Percentiles rank a stretch among this genome's conserved stretches.
phyloP scores from a whole-genome alignment of 768 basidiomycete species.

The Mycena venus region DNA sequence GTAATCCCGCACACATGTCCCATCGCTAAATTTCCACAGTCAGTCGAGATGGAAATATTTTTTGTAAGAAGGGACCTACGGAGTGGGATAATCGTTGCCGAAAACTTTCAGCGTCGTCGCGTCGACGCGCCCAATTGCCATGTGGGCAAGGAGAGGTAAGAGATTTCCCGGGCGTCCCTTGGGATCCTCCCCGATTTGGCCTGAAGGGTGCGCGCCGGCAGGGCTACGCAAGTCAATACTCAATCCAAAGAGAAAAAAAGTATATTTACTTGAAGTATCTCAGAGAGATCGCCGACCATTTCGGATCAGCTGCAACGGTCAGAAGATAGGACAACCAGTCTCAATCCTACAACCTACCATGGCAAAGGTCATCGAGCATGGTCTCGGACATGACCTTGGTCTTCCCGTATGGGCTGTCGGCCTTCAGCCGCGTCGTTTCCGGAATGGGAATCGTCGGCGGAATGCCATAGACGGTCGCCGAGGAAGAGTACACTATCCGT shows the following conservation, averaged over 20 bases:
- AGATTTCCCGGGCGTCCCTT: constrained; percentile 95
- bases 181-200: constrained; percentile 97
- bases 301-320: constrained; percentile 69
- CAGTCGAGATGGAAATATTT: background rate
- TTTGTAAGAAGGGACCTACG: constrained; percentile 58
- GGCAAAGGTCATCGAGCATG: constrained; percentile 89
- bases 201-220: constrained; percentile 98
- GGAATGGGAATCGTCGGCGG: constrained; percentile 95
- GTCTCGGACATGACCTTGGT: constrained; percentile 97
- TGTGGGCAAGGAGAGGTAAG: constrained; percentile 92
- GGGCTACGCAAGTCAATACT: constrained; percentile 66
- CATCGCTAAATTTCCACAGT: constrained; percentile 69
- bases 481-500: constrained; percentile 96
- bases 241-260: background rate
- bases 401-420: constrained; percentile 94
- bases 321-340: constrained; percentile 25
- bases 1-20: constrained; percentile 98
- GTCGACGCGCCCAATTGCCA: constrained; percentile 91
- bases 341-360: constrained; percentile 59
- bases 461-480: constrained; percentile 97
- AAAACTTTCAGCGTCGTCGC: constrained; percentile 85
- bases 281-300: constrained; percentile 88
- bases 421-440: constrained; percentile 87
- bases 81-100: constrained; percentile 97
- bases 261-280: constrained; percentile 93